Evolutionary conservation across 1,284 basidiomycete genomes (phyloP).

Genomic region (Heterobasidion occidentale): DNA sequence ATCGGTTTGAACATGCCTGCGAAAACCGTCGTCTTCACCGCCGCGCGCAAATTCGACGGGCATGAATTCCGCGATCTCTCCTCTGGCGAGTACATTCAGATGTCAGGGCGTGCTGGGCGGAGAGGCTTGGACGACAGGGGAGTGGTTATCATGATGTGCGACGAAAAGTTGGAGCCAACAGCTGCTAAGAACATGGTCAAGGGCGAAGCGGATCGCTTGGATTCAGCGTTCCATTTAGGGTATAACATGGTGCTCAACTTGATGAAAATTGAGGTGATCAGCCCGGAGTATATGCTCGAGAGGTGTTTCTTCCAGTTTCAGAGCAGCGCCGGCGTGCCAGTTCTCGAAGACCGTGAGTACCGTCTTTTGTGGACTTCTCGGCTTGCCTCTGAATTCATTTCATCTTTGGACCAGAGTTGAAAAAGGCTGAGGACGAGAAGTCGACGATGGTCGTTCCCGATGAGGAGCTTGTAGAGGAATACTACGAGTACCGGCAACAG

Average conservation of each 20-base stretch:
- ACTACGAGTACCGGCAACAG: constrained; percentile 88
- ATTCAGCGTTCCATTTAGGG: constrained; percentile 97
- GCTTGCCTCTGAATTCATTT: neutral
- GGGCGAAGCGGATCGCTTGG: constrained; percentile 93
- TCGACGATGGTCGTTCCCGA: constrained; percentile 70
- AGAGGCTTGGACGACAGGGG: constrained; percentile 98
- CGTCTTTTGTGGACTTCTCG: neutral
- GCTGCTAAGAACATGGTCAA: constrained; percentile 98
- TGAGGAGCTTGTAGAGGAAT: constrained; percentile 81
- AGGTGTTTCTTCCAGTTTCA: constrained; percentile 99
- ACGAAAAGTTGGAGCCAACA: constrained; percentile 92
- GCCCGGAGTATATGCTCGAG: constrained; percentile 98
- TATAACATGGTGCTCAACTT: constrained; percentile 99
- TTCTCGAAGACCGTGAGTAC: constrained; percentile 76
- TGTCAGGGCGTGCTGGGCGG: constrained; percentile 97
- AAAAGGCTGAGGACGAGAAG: constrained; percentile 65
- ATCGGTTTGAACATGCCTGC: constrained; percentile 99
- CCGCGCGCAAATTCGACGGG: constrained; percentile 94
- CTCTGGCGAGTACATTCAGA: constrained; percentile 94
- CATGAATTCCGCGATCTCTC: constrained; percentile 89
- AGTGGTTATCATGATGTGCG: constrained; percentile 99
- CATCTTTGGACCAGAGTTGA: constrained; percentile 52
- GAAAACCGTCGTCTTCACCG: constrained; percentile 98
- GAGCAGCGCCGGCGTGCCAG: constrained; percentile 84
- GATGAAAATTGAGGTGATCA: constrained; percentile 98